Conservation (phyloP, 495 filamentous ascomycete species). For the Beverwykella pulmonaria region DNA sequence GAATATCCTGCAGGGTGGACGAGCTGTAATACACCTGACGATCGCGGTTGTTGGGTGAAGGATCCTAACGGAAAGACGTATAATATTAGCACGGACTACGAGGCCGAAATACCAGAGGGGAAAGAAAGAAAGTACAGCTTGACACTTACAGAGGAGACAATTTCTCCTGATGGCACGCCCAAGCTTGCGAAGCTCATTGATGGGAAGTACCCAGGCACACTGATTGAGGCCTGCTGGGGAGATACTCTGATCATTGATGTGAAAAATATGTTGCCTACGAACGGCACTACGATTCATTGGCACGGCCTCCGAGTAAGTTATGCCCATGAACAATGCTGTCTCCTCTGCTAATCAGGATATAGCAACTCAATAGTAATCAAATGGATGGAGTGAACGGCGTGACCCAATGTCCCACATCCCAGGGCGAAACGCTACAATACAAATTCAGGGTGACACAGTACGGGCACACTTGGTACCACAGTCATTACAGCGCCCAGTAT, state of each 20-base stretch:
- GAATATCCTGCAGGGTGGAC: slow-evolving; percentile 17
- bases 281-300: slow-evolving; percentile 48
- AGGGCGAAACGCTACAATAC: slow-evolving; percentile 42
- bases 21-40: slow-evolving; percentile 9
- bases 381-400: slow-evolving; percentile 43
- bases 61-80: slow-evolving; percentile 19
- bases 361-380: slow-evolving; percentile 4
- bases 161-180: slow-evolving; percentile 22
- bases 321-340: background rate
- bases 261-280: slow-evolving; percentile 40
- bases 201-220: slow-evolving; percentile 40
- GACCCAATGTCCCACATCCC: slow-evolving; percentile 38
- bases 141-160: slow-evolving; percentile 1
- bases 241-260: slow-evolving; percentile 44
- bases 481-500: slow-evolving; percentile 44
- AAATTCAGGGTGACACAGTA: slow-evolving; percentile 44
- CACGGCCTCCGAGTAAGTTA: slow-evolving; percentile 41
- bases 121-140: slow-evolving; percentile 14
- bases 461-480: slow-evolving; percentile 47
- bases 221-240: slow-evolving; percentile 45
- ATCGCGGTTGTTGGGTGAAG: slow-evolving; percentile 30
- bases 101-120: slow-evolving; percentile 9
- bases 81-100: slow-evolving; percentile 29
- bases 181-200: slow-evolving; percentile 41
- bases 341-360: slow-evolving; percentile 31